Base-by-base conservation (phyloP, 495 filamentous ascomycete genomes). In the Penicillium odoratum region DNA sequence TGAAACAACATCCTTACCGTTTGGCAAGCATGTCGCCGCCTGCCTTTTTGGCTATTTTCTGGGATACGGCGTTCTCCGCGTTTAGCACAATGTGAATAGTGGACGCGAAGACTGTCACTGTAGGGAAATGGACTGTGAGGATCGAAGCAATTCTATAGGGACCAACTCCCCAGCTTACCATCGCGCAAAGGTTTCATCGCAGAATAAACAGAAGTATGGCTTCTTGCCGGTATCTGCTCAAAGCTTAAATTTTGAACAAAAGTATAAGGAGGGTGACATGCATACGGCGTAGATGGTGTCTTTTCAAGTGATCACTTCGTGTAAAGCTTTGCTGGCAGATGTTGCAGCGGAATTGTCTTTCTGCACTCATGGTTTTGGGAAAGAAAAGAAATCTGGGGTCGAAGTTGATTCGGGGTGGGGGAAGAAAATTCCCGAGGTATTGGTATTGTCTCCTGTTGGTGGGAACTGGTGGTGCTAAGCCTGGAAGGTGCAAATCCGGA, bases 291-390 rank as follows among this genome's bases (percentile, higher is more conserved):
- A 79, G 63, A 61, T 79, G 74, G 56, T 79, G 76, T 54, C 76
- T 65, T 58, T 79, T 79, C 36, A 79, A 65, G 61, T 79, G 76
- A 62, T 79, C 76, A 67, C 77, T 75, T 56, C 76, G 75, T 28
- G 76, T 78, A 64, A 79, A 79, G 50, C 69, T 69, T 53, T 75
- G 75, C 69, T 77, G 73, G 59, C 76, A 79, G 61, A 77, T 59
- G 10, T 69, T 71, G 55, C 76, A 79, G 63, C 74, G 70, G 58
- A 78, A 79, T 53, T 77, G 75, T 61, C 78, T 78, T 58, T 73
- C 71, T 48, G 69, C 56, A 42, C 74, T 76, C 76, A 76, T 74
- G 55, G 43, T 75, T 63, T 60, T 59, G 64, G 72, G 76, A 71
- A 67, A 72, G 70, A 68, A 68, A 75, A 68, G 68, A 64, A 56